Evolutionary conservation across 1,284 basidiomycete species (phyloP).

Genomic region (Ceratobasidium sp.): DNA sequence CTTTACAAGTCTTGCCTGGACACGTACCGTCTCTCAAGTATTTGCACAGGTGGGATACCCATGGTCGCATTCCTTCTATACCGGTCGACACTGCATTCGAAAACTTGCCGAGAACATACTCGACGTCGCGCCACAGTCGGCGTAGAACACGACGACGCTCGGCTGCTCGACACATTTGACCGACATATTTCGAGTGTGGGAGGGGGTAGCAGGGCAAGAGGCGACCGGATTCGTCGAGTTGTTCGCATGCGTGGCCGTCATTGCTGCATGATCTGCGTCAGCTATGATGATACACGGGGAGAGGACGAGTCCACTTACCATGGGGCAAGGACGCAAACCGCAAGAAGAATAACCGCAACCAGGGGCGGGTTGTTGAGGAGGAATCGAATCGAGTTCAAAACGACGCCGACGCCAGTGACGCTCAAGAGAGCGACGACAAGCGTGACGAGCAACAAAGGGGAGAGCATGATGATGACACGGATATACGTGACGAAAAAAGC

Average conservation of each 20-base stretch:
- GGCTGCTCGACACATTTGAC: slow-evolving; percentile 7
- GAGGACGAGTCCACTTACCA: not conserved
- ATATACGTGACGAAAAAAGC: not conserved
- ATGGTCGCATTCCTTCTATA: not conserved
- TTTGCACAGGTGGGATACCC: not conserved
- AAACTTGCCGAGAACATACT: no score
- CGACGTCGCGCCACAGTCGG: not conserved
- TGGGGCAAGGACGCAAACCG: not conserved
- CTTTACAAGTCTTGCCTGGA: not conserved
- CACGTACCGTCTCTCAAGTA: not conserved
- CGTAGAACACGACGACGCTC: not conserved
- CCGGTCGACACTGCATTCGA: not conserved
- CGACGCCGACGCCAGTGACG: no score
- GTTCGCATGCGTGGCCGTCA: not conserved
- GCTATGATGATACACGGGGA: no score
- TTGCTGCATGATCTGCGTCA: not conserved
- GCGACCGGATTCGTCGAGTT: not conserved
- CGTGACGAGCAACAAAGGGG: not conserved
- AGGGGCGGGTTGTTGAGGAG: not conserved
- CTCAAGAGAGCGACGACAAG: not conserved
- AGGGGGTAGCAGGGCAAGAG: slow-evolving; percentile 8
- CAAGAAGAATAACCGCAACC: not conserved
- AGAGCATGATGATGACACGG: not conserved
- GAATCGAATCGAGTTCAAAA: not conserved
- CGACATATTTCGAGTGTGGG: not conserved